Evolutionary conservation across 805 yeast species (phyloP), one percentile per base, ranked within the genome.

Genomic region (Myxozyma monticola): DNA sequence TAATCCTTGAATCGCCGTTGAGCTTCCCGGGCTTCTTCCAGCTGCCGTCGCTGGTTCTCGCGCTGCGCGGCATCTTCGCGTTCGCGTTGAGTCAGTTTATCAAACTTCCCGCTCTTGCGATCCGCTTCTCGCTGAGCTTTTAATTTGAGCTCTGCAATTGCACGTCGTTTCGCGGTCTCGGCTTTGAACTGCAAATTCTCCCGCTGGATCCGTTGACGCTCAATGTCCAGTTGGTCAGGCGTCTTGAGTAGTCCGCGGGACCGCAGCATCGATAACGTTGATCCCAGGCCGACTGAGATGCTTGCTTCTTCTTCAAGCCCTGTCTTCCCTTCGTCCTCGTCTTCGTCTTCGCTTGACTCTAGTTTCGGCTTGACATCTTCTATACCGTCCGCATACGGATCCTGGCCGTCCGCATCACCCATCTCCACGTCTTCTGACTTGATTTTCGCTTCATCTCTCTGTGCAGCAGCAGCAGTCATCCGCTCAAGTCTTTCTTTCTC

Each of bases 1-100:
- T 76, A 77, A 42, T 67, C 60, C 26, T 61, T 61, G 37, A 71
- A 68, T 34, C 67, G 60, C 35, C 62, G 59, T 49, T 60, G 58
- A 12, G 69, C 63, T 5, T 54, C 62, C 15, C 45, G 22, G 1
- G 70, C 67, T 30, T 63, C 67, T 45, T 68, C 74, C 2, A 53
- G 38, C 17, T 55, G 62, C 20, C 64, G 51, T 18, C 56, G 48
- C 28, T 52, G 61, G 22, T 65, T 60, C 25, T 64, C 69, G 28
- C 62, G 49, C 41, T 64, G 62, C 25, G 60, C 59, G 26, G 65
- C 61, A 25, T 68, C 68, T 34, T 60, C 68, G 4, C 67, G 62
- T 41, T 68, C 73, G 14, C 58, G 60, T 25, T 57, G 63, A 28
- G 68, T 64, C 39, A 68, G 59, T 10, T 60, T 51, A 18, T 58